Base-by-base conservation (phyloP, 2,329 filamentous ascomycete species). In the Ustilaginoidea virens region DNA sequence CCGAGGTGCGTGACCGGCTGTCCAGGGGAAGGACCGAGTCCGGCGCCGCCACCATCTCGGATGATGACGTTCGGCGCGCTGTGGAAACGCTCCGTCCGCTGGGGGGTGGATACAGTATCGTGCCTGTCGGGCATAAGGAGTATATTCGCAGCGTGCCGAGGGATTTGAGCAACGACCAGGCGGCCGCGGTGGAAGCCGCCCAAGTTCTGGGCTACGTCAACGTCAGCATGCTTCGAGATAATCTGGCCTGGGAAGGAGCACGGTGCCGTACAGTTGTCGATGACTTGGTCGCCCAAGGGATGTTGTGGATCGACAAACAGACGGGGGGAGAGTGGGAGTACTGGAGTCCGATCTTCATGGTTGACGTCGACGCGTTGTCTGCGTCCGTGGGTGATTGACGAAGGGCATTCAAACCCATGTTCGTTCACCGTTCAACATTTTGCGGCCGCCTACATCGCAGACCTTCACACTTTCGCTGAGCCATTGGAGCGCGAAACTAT, bases 281-380 rank as follows among this genome's bases (percentile, higher is more conserved):
- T 36, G 90, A 98, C 52, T 58, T 98, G 19, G 64, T 96, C 29
- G 74, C 77, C 1, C 83, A 92, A 44, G 83, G 85, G 29, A 70
- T 98, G 60, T 71, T 98, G 10, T 98, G 90, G 90, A 74, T 96
- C 5, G 90, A 98, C 53, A 73, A 71, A 39, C 85, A 94, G 56
- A 74, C 58, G 7, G 64, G 69, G 7, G 51, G 49, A 12, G 87
- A 96, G 57, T 85, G 76, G 52, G 86, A 96, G 53, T 98, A 94
- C 45, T 98, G 90, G 90, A 81, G 74, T 34, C 81, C 81, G 1
- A 74, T 76, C 0, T 81, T 80, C 36, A 81, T 86, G 61, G 50
- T 62, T 3, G 60, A 61, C 23, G 42, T 47, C 11, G 51, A 49
- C 9, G 39, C 22, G 29, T 26, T 11, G 24, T 23, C 23, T 19